A percentile compares a stretch with the other conserved stretches of the same genome.
These are phyloP conservation scores for Furcasterigmium sp. DNA, from an alignment of 2,329 filamentous ascomycete species.

Conservation along the genomic window DNA sequence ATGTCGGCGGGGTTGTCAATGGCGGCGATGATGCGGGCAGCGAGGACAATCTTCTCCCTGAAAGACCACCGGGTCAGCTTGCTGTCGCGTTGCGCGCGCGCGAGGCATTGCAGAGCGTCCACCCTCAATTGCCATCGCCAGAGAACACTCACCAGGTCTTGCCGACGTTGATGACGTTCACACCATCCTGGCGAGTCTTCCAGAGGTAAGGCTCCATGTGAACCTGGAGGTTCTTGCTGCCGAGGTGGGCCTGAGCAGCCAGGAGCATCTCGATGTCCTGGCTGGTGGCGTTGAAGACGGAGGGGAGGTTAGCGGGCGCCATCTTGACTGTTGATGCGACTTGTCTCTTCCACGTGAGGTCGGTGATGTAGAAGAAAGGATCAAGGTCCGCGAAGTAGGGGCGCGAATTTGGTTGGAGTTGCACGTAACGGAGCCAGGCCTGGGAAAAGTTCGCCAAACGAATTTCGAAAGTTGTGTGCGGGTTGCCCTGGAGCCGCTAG, in stretches of 20 bases:
- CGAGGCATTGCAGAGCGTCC: not conserved
- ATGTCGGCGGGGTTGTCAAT: conserved; percentile 99
- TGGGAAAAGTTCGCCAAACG: conserved; percentile 7
- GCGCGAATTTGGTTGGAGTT: conserved; percentile 4
- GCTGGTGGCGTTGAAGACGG: conserved; percentile 93
- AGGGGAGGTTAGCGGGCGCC: conserved; percentile 91
- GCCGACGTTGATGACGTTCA: conserved; percentile 99
- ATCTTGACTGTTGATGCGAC: conserved; percentile 60
- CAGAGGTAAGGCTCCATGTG: conserved; percentile 99
- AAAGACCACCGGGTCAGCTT: not conserved
- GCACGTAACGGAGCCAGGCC: conserved; percentile 4
- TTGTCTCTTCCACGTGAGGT: conserved; percentile 26
- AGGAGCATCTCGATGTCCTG: conserved; percentile 99
- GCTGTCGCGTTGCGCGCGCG: not conserved
- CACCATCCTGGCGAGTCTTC: conserved; percentile 97
- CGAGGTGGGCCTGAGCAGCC: conserved; percentile 92
- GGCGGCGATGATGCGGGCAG: conserved; percentile 96
- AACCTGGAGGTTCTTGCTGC: conserved; percentile 98
- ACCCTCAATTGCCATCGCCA: not conserved
- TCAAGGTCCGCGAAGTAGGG: not conserved
- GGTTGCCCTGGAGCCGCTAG: conserved; percentile 19
- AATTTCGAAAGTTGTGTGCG: conserved; percentile 7
- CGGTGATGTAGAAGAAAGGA: conserved; percentile 19
- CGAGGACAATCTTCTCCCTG: conserved; percentile 99
- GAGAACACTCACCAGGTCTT: conserved; percentile 87